Percentiles rank a stretch among this genome's conserved stretches.
These are phyloP conservation scores for Phytophthora multivora DNA, from an alignment of 352 stramenopile genomes.

Conservation along the genomic window DNA sequence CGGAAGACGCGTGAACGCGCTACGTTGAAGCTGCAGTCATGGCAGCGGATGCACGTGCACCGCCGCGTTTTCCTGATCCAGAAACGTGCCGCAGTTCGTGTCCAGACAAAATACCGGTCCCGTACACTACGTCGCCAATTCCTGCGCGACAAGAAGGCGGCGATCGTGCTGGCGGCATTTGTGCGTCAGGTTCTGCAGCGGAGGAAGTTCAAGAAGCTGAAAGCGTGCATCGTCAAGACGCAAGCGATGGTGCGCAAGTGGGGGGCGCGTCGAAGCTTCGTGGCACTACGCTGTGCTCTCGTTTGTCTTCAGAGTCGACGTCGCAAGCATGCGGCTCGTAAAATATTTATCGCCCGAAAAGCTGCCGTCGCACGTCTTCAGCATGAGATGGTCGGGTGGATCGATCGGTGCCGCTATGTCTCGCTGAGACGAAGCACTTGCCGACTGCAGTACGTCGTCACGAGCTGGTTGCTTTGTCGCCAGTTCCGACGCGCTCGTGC, in stretches of 20 bases:
- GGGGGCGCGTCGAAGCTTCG: conserved; percentile 38
- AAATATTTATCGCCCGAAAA: conserved; percentile 24
- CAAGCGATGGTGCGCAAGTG: conserved; percentile 67
- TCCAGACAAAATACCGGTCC: conserved; percentile 60
- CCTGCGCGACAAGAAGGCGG: conserved; percentile 48
- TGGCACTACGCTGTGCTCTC: conserved; percentile 25
- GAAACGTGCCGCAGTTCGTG: conserved; percentile 31
- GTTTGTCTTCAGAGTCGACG: conserved; percentile 54
- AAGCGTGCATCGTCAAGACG: conserved; percentile 63
- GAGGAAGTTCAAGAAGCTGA: conserved; percentile 66
- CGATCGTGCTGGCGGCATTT: conserved; percentile 70
- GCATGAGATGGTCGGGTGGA: conserved; percentile 58
- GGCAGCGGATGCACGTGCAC: conserved; percentile 55
- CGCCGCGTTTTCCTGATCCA: conserved; percentile 38
- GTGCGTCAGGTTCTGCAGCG: conserved; percentile 72
- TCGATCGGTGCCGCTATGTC: conserved; percentile 47
- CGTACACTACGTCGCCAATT: conserved; percentile 51
- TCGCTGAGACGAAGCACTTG: conserved; percentile 32
- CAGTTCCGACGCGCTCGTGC: conserved; percentile 42
- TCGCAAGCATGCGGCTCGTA: conserved; percentile 39
- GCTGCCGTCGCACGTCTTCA: conserved; percentile 47
- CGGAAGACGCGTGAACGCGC: conserved; percentile 51
- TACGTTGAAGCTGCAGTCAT: conserved; percentile 53
- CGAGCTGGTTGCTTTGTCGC: conserved; percentile 55
- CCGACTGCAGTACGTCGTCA: conserved; percentile 55